These are phyloP conservation scores for Melocanna baccifera DNA, from an alignment of 176 grass and related monocot species.

Conservation along the genomic window DNA sequence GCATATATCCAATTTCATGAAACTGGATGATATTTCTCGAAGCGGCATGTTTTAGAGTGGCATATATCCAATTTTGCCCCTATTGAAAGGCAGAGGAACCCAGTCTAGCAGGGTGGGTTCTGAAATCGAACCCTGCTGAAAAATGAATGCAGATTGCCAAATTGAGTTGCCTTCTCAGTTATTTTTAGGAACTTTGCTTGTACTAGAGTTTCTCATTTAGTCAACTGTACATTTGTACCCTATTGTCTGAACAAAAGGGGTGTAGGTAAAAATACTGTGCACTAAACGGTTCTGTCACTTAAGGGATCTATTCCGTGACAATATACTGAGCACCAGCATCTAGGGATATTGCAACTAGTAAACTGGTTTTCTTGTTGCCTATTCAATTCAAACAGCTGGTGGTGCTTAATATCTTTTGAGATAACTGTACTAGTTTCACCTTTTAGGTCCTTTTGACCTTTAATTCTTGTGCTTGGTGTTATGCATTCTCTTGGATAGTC, in stretches of 20 bases:
- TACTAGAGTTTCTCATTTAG: neutral
- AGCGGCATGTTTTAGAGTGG: too few species aligned
- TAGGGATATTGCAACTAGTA: neutral
- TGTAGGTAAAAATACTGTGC: neutral
- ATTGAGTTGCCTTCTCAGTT: slow-evolving; percentile 23
- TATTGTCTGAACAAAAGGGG: neutral
- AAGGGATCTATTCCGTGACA: neutral
- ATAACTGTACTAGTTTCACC: neutral
- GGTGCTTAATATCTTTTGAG: neutral
- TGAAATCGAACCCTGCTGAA: slow-evolving; percentile 16
- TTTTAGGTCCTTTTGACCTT: neutral
- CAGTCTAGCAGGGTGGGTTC: neutral
- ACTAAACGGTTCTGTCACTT: neutral
- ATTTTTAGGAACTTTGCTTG: neutral
- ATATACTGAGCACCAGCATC: neutral
- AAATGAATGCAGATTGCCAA: slow-evolving; percentile 24
- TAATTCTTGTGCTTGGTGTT: neutral
- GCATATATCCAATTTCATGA: neutral
- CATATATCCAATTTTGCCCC: too few species aligned
- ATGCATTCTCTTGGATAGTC: slow-evolving; percentile 2
- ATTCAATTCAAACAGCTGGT: neutral
- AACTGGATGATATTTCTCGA: too few species aligned
- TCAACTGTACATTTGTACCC: neutral
- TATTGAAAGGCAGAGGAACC: neutral
- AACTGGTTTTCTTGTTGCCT: neutral